These are phyloP conservation scores for Akanthomyces lecanii DNA, from an alignment of 2,329 filamentous ascomycete species.

Conservation along the genomic window DNA sequence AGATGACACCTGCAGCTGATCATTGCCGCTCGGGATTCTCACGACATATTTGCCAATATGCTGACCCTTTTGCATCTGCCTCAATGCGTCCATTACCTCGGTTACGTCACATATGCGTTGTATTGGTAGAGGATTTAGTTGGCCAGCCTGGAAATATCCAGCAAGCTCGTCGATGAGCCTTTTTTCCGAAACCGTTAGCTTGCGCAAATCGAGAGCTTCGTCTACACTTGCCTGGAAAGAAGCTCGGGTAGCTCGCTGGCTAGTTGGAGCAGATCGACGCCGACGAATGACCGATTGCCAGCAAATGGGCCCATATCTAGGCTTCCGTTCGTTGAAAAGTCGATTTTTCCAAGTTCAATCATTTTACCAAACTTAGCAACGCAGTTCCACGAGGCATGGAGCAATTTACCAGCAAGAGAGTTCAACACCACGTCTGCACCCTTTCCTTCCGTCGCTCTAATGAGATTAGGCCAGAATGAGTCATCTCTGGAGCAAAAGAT, in stretches of 20 bases:
- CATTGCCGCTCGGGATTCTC: conserved; percentile 7
- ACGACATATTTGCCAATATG: conserved; percentile 23
- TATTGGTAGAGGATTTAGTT: neutral
- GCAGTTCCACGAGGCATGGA: conserved; percentile 32
- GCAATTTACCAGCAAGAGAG: conserved; percentile 27
- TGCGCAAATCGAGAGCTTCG: too few species aligned
- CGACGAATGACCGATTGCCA: conserved; percentile 27
- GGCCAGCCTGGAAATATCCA: neutral
- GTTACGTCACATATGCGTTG: too few species aligned
- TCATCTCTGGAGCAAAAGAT: conserved; percentile 29
- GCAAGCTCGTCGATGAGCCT: too few species aligned
- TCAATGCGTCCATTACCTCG: conserved; percentile 19
- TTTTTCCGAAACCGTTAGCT: too few species aligned
- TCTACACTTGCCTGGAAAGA: too few species aligned
- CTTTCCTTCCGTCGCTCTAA: conserved; percentile 22
- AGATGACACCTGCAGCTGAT: too few species aligned
- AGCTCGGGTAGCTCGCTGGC: neutral
- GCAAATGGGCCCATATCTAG: conserved; percentile 43
- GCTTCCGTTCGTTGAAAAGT: conserved; percentile 31
- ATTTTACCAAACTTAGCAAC: conserved; percentile 33
- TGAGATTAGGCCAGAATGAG: conserved; percentile 25
- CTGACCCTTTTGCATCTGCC: conserved; percentile 21
- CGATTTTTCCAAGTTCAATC: conserved; percentile 34
- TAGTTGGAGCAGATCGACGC: conserved; percentile 28
- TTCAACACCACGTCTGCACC: conserved; percentile 33